Evolutionary conservation across 1,139 yeast genomes (phyloP).

Genomic region (Eremothecium sinecaudum): DNA sequence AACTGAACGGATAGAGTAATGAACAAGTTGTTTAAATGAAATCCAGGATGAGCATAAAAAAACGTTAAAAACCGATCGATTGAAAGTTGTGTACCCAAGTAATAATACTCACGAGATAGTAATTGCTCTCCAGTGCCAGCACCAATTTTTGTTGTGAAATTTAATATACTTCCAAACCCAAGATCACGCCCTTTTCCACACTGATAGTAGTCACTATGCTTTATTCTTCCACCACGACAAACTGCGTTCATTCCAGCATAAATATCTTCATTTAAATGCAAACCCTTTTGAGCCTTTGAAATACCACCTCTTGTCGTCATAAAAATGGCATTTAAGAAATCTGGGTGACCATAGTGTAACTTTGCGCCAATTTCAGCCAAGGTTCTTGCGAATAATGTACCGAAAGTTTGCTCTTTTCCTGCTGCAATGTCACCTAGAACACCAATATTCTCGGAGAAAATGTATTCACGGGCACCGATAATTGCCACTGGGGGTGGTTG

Average conservation of each 20-base stretch:
- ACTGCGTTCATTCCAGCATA: constrained; percentile 86
- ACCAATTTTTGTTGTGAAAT: constrained; percentile 81
- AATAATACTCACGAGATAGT: constrained; percentile 73
- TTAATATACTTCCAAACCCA: constrained; percentile 76
- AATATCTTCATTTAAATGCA: constrained; percentile 82
- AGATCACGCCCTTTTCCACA: constrained; percentile 90
- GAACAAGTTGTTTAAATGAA: constrained; percentile 73
- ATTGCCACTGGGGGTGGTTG: constrained; percentile 59
- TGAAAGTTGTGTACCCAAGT: constrained; percentile 70
- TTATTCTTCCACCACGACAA: constrained; percentile 74
- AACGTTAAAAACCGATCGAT: constrained; percentile 74
- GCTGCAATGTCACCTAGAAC: constrained; percentile 88
- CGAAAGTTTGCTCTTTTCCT: constrained; percentile 88
- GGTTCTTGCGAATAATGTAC: constrained; percentile 80
- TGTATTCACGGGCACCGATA: constrained; percentile 80
- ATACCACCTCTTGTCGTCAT: constrained; percentile 90
- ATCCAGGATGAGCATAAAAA: constrained; percentile 88
- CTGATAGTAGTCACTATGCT: constrained; percentile 80
- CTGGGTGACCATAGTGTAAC: constrained; percentile 88
- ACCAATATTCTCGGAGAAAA: constrained; percentile 79
- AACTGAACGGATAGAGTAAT: constrained; percentile 66
- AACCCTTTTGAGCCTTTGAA: constrained; percentile 79
- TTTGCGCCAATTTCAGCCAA: constrained; percentile 81
- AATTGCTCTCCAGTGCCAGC: constrained; percentile 95
- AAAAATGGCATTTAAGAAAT: constrained; percentile 70